Evolutionary conservation across 2,329 filamentous ascomycete genomes (phyloP), one percentile per base, ranked within the genome.

Genomic region (Coniochaeta hoffmannii): DNA sequence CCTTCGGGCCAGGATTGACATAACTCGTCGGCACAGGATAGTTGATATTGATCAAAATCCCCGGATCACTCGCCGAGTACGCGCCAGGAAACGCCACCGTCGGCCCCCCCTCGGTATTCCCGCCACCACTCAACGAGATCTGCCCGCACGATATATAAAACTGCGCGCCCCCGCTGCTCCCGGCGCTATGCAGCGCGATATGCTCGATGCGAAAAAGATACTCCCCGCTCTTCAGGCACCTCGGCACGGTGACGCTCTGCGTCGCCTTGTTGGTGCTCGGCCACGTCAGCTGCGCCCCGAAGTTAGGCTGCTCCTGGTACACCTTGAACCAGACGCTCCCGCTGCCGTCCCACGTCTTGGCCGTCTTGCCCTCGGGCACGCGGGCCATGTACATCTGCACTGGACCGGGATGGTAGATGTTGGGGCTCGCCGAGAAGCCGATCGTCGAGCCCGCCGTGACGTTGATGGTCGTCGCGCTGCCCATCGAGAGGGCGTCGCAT

Each of bases 271-370:
- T 55, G 12, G 51, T 56, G 36, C 50, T 54, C 14, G 57, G 50
- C 58, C 58, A 60, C 10, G 55, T 57, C 41, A 56, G 55, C 35
- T 55, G 38, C 15, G 54, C 34, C 1, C 60, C 62, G 46, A 65
- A 64, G 8, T 54, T 58, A 46, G 64, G 63, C 56, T 65, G 61
- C 58, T 68, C 65, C 50, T 69, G 63, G 59, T 67, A 69, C 36
- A 72, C 68, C 63, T 72, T 73, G 65, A 72, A 72, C 69, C 69
- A 73, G 24, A 67, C 65, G 4, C 61, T 57, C 11, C 68, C 70
- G 6, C 62, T 58, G 3, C 68, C 68, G 55, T 68, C 65, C 65
- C 67, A 72, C 15, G 57, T 63, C 19, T 65, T 59, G 12, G 66
- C 65, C 17, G 65, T 63, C 56, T 69, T 61, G 10, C 70, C 70